Base-by-base conservation (phyloP, 2,329 filamentous ascomycete genomes). In the Macrophomina tecta region DNA sequence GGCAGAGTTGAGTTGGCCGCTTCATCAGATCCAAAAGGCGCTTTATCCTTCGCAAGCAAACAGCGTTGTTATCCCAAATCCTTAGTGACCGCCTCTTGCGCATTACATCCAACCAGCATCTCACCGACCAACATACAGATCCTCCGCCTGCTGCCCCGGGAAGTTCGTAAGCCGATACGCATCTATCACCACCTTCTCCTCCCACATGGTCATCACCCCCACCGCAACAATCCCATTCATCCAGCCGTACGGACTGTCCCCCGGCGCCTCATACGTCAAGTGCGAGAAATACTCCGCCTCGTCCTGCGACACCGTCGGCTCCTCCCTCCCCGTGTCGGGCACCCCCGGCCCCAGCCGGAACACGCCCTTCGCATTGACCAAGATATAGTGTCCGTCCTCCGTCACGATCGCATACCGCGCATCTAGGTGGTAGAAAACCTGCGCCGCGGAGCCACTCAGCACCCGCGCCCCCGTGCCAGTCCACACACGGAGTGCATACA, bases 211-310 rank as follows among this genome's bases (percentile, higher is more conserved):
- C 49, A 52, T 52, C 4, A 52, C 49, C 1, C 49, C 49, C 2
- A 52, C 28, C 12, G 49, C 49, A 30, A 52, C 49, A n/a, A 52
- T 52, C 7, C 49, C 23, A 14, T 52, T 52, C 49, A 52, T 32
- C 49, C 49, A 52, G 28, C 23, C 34, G 28, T 52, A 52, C 30
- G 49, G 49, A 30, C 49, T 52, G 30, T 52, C 49, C 2, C 49
- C 49, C 12, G 49, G 49, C 1, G 49, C 49, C 5, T 52, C 49
- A 30, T 52, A 52, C 28, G 49, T 52, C 30, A 52, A 30, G 5
- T 52, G 49, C 5, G 49, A 52, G 30, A 52, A 52, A 14, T 52
- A 52, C 49, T 52, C 49, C 1, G 12, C 49, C 23, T 52, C 49
- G 30, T 52, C 49, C 11, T 52, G 49, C 49, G 49, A 52, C 14